Evolutionary conservation across 1,284 basidiomycete species (phyloP).

Genomic region (Tausonia pullulans): DNA sequence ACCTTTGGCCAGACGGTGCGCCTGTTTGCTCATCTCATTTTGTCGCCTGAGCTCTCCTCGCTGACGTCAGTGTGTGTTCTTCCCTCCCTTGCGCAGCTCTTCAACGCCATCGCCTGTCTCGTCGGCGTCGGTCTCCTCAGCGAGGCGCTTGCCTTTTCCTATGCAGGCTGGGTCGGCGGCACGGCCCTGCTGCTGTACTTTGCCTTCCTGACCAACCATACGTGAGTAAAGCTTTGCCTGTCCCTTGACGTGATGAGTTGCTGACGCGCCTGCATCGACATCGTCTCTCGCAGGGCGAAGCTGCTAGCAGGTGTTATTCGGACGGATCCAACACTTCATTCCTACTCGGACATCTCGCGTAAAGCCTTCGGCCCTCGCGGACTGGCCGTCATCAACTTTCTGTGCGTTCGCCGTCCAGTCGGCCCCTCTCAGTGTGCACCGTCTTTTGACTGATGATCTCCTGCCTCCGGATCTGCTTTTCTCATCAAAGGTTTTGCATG

Average conservation of each 20-base stretch:
- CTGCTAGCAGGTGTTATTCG: constrained; percentile 65
- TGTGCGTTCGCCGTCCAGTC: constrained; percentile 26
- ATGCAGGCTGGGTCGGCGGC: constrained; percentile 64
- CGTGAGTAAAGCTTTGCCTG: constrained; percentile 44
- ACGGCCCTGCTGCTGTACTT: constrained; percentile 50
- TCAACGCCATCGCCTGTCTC: constrained; percentile 77
- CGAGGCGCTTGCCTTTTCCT: constrained; percentile 75
- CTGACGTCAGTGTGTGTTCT: background rate
- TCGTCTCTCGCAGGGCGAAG: constrained; percentile 51
- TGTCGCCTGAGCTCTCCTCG: constrained; percentile 17
- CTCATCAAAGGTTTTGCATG: constrained; percentile 50
- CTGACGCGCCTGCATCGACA: constrained; percentile 2
- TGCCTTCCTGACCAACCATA: constrained; percentile 61
- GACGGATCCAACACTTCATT: constrained; percentile 55
- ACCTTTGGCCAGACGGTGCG: constrained; percentile 72
- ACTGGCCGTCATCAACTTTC: constrained; percentile 49
- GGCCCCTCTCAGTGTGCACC: background rate
- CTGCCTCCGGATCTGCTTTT: no score
- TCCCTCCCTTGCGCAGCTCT: constrained; percentile 46
- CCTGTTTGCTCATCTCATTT: constrained; percentile 20
- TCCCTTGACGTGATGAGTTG: background rate
- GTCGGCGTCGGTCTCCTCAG: constrained; percentile 83
- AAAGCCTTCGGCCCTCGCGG: constrained; percentile 72
- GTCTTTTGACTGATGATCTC: no score
- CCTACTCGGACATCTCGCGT: constrained; percentile 78